Evolutionary conservation across 208 protist species (phyloP), one percentile per base, ranked within the genome.

Genomic region (Leishmania tarentolae): DNA sequence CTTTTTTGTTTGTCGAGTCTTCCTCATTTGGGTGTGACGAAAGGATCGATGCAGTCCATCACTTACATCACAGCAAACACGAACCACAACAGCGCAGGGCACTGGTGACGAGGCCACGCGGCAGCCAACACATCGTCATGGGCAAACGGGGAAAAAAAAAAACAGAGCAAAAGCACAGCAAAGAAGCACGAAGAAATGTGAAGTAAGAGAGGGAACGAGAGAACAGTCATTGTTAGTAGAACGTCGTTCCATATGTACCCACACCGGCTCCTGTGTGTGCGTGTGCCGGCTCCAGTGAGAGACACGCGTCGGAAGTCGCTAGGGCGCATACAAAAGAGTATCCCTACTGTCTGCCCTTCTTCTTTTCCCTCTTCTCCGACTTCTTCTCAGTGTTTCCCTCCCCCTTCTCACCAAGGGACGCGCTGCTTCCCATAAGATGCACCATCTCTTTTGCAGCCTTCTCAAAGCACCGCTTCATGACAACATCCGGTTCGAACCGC

Each of bases 281-380:
- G 65, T 53, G 35, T 42, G 35, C 13, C 28, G 2, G 5, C 68
- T 17, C 42, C 9, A 44, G 24, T 50, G 42, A 24, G 4, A 42
- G 21, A 15, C 21, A 72, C 40, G 24, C 68, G 15, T 72, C 13
- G 68, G 42, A 47, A 4, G 8, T 50, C 37, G 24, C 28, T 19
- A 47, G 52, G 68, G 4, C 1, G 42, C 42, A 72, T n/a, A 50
- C 24, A 31, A 13, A 11, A 31, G 42, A 19, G 24, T 24, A 35
- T 31, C 42, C 31, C 65, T 79, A 78, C 80, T 81, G 65, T 57
- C 82, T 84, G 9, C 65, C 63, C 76, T 94, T 90, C 80, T 84
- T 92, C 87, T 95, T 93, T 82, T 95, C 88, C 84, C 95, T 96
- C 85, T 95, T 91, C 85, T 95, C 93, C 53, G 75, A 73, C 78